Percentiles rank a stretch among this genome's conserved stretches.
These are phyloP conservation scores for Podila verticillata DNA, from an alignment of 192 early-diverging fungal genomes.

Conservation along the genomic window DNA sequence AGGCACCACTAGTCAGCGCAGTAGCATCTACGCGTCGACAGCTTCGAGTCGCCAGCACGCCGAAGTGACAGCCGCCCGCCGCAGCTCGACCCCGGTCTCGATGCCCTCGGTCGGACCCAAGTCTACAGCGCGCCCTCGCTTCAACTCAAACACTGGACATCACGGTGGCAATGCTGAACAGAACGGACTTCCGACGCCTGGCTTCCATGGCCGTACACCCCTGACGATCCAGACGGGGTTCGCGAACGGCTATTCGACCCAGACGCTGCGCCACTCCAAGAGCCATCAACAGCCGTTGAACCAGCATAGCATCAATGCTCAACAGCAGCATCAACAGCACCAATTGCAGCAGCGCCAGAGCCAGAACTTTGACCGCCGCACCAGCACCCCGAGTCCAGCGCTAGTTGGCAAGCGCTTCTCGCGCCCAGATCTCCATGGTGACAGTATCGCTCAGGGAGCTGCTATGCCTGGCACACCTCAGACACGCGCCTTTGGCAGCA, in stretches of 20 bases:
- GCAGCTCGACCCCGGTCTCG: slow-evolving; percentile 31
- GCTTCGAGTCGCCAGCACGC: slow-evolving; percentile 40
- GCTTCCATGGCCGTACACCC: slow-evolving; percentile 13
- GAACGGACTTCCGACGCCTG: slow-evolving; percentile 15
- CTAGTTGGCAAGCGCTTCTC: slow-evolving; percentile 19
- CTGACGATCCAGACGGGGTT: slow-evolving; percentile 49
- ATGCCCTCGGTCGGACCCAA: slow-evolving; percentile 32
- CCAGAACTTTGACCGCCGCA: slow-evolving; percentile 27
- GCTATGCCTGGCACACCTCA: not conserved
- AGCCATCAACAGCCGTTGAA: slow-evolving; percentile 43
- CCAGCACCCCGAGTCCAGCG: slow-evolving; percentile 42
- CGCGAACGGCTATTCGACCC: slow-evolving; percentile 23
- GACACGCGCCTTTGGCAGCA: not conserved
- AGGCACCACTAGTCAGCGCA: not conserved
- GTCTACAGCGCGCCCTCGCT: slow-evolving; percentile 24
- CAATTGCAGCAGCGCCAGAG: slow-evolving; percentile 16
- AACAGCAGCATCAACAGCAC: not conserved
- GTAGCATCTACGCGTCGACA: slow-evolving; percentile 21
- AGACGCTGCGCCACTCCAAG: slow-evolving; percentile 40
- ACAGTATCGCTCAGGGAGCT: slow-evolving; percentile 8
- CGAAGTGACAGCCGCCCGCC: slow-evolving; percentile 15
- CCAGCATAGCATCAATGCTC: not conserved
- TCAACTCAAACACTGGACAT: not conserved
- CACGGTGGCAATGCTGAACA: not conserved
- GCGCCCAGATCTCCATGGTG: slow-evolving; percentile 27